These are phyloP conservation scores for Cyclostephanos tholiformis DNA, from an alignment of 108 stramenopile species.

Conservation along the genomic window DNA sequence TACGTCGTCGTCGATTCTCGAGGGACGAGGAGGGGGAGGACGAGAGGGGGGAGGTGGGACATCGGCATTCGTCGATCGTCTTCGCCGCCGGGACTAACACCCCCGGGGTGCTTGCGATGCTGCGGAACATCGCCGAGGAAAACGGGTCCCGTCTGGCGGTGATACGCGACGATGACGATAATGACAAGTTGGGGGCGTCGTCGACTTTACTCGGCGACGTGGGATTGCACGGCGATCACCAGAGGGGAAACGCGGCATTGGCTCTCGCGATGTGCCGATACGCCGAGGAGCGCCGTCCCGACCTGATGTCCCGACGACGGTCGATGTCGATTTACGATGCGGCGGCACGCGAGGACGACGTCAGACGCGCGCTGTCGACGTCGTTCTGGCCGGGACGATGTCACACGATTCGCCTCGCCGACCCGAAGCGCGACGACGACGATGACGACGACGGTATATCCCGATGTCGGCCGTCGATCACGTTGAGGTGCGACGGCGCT, in stretches of 20 bases:
- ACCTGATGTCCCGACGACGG: background rate
- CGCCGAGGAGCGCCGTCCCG: slow-evolving; percentile 7
- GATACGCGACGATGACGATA: slow-evolving; percentile 11
- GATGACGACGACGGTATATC: background rate
- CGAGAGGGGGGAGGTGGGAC: background rate
- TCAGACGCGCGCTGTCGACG: slow-evolving; percentile 48
- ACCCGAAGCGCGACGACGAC: background rate
- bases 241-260: slow-evolving; percentile 75
- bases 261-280: slow-evolving; percentile 65
- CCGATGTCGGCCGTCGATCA: slow-evolving; percentile 11
- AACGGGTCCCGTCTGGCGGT: slow-evolving; percentile 24
- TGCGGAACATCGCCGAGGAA: slow-evolving; percentile 11
- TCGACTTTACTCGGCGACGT: slow-evolving; percentile 23
- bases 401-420: slow-evolving; percentile 51
- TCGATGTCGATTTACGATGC: background rate
- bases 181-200: background rate
- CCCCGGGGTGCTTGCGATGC: slow-evolving; percentile 8
- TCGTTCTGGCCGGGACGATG: slow-evolving; percentile 83
- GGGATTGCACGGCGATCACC: slow-evolving; percentile 68
- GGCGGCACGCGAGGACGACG: background rate
- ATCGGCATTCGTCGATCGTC: background rate
- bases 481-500: slow-evolving; percentile 71
- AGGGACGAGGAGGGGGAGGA: slow-evolving; percentile 5
- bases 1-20: background rate
- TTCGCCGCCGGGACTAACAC: slow-evolving; percentile 34